Conservation (phyloP, 2,329 filamentous ascomycete genomes). For the Aureobasidium sp. region DNA sequence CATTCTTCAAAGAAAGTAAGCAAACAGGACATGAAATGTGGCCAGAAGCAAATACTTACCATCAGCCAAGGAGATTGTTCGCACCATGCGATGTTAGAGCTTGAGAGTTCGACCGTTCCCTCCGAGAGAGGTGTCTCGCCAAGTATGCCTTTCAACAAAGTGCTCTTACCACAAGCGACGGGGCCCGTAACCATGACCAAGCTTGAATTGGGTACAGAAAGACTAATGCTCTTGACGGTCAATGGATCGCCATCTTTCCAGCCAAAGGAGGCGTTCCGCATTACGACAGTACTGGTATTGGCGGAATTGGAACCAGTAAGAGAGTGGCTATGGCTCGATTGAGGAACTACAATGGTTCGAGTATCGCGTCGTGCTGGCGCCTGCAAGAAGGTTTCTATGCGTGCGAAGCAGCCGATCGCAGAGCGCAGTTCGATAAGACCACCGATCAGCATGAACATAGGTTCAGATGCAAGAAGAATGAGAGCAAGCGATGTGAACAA, state of each 20-base stretch:
- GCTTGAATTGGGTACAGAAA: constrained; percentile 36
- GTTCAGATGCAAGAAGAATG: constrained; percentile 9
- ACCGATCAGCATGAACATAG: constrained; percentile 10
- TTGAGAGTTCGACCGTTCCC: constrained; percentile 46
- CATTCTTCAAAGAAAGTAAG: constrained; percentile 67
- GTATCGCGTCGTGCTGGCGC: neutral
- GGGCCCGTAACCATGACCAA: constrained; percentile 45
- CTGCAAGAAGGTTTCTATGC: constrained; percentile 41
- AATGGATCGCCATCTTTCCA: constrained; percentile 40
- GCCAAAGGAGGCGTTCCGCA: constrained; percentile 29
- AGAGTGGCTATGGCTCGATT: neutral
- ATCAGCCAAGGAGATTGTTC: neutral
- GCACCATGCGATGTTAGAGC: constrained; percentile 32
- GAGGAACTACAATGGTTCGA: constrained; percentile 26
- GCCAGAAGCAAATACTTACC: neutral
- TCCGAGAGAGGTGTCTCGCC: constrained; percentile 33
- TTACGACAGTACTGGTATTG: constrained; percentile 36
- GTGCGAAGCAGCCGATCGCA: constrained; percentile 35
- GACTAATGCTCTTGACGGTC: constrained; percentile 35
- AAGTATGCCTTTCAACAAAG: constrained; percentile 39
- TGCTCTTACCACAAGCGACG: constrained; percentile 49
- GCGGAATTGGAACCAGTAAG: neutral
- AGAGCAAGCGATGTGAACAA: constrained; percentile 13
- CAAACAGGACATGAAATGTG: neutral
- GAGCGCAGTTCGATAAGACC: neutral